Conservation (phyloP, 2,329 filamentous ascomycete species). For the Herpotrichia juniperi region DNA sequence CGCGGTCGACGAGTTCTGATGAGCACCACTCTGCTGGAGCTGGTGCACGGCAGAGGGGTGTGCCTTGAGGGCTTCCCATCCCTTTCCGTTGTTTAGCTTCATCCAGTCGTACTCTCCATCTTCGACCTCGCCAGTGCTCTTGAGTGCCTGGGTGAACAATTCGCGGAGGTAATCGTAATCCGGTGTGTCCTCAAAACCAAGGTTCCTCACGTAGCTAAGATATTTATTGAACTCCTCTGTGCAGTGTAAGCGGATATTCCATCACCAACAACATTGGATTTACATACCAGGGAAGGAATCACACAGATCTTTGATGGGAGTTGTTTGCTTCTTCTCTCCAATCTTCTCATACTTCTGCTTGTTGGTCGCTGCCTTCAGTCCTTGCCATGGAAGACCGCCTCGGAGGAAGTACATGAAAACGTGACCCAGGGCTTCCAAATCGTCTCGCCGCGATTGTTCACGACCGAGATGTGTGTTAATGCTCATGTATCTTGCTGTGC, state of each 20-base stretch:
- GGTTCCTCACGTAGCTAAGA: constrained; percentile 93
- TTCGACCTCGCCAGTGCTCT: constrained; percentile 92
- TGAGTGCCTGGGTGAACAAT: constrained; percentile 93
- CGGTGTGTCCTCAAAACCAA: constrained; percentile 97
- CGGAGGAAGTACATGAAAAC: constrained; percentile 74
- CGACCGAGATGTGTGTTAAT: constrained; percentile 98
- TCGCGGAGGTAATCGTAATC: constrained; percentile 98
- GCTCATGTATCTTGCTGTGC: constrained; percentile 98
- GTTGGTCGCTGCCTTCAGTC: constrained; percentile 71
- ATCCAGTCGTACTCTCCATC: constrained; percentile 99
- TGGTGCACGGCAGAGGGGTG: constrained; percentile 72
- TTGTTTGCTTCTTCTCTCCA: constrained; percentile 99
- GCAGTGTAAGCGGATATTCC: constrained; percentile 32
- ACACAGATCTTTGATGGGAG: constrained; percentile 93
- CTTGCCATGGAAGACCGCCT: constrained; percentile 71
- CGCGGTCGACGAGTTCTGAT: constrained; percentile 83
- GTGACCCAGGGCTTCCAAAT: constrained; percentile 82
- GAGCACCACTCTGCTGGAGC: constrained; percentile 76
- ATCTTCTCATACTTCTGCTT: constrained; percentile 99
- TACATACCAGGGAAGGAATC: constrained; percentile 81
- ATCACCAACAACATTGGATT: not conserved
- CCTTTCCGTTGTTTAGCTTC: constrained; percentile 93
- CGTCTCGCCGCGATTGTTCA: constrained; percentile 94
- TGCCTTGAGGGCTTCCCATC: constrained; percentile 81
- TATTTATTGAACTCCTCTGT: constrained; percentile 96